These are phyloP conservation scores for Knufia petricola DNA, from an alignment of 2,329 filamentous ascomycete species.

Conservation along the genomic window DNA sequence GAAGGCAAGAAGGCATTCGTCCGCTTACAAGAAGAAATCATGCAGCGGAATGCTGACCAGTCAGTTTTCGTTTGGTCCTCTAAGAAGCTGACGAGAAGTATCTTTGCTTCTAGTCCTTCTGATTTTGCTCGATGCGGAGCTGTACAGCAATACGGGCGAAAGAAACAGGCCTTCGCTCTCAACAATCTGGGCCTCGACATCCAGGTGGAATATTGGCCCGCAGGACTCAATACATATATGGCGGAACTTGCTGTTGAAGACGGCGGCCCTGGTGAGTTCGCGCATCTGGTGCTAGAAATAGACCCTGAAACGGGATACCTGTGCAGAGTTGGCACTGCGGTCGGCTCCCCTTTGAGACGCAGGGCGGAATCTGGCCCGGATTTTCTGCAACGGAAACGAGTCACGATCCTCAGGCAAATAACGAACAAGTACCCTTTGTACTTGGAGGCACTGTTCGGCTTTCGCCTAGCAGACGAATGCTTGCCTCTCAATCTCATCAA, in stretches of 20 bases:
- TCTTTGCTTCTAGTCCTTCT: constrained; percentile 5
- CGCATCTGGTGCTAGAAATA: background rate
- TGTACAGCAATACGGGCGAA: background rate
- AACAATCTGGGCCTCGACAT: constrained; percentile 9
- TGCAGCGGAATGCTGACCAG: constrained; percentile 7
- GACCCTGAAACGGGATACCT: constrained; percentile 7
- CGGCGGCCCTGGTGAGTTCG: background rate
- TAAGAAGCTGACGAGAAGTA: background rate
- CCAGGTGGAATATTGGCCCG: background rate
- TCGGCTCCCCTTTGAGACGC: background rate
- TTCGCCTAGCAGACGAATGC: background rate
- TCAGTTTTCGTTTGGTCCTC: constrained; percentile 2
- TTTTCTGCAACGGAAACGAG: background rate
- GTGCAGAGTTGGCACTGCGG: background rate
- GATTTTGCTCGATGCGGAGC: constrained; percentile 4
- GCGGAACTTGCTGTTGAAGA: constrained; percentile 5
- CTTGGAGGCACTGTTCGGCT: background rate
- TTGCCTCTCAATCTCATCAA: background rate
- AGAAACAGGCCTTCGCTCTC: constrained; percentile 2
- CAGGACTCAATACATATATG: constrained; percentile 2
- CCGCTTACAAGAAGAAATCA: constrained; percentile 19
- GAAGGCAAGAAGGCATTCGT: constrained; percentile 24
- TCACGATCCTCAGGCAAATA: constrained; percentile 1
- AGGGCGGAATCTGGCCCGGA: background rate
- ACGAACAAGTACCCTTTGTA: background rate